Conservation (phyloP, 1,284 basidiomycete genomes). For the Mycena sp. region DNA sequence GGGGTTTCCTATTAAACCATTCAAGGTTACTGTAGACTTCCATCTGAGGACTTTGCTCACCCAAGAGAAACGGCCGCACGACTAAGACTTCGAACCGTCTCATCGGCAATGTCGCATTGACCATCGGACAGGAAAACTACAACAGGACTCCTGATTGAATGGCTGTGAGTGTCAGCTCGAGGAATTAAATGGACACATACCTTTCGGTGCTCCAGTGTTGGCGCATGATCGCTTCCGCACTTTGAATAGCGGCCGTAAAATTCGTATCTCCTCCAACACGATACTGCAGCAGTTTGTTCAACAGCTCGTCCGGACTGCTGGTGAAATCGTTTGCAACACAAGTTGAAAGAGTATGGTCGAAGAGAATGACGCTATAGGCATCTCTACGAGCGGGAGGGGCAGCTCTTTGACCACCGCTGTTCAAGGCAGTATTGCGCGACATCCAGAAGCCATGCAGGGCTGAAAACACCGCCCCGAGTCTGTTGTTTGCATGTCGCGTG, state of each 20-base stretch:
- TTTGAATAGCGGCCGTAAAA: conserved; percentile 53
- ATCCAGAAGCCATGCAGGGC: conserved; percentile 65
- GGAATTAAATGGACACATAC: conserved; percentile 37
- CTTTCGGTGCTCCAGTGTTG: conserved; percentile 65
- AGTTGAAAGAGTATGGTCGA: conserved; percentile 44
- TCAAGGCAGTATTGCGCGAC: conserved; percentile 54
- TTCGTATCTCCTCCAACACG: conserved; percentile 54
- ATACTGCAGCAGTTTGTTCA: conserved; percentile 50
- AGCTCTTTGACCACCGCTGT: conserved; percentile 13
- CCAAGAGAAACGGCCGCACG: conserved; percentile 56
- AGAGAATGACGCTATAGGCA: conserved; percentile 68
- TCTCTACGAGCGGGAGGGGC: conserved; percentile 53
- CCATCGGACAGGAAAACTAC: conserved; percentile 73
- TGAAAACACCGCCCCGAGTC: conserved; percentile 67
- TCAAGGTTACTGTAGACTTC: background rate
- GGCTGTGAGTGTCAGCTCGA: background rate
- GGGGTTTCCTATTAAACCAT: conserved; percentile 54
- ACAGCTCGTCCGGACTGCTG: conserved; percentile 56
- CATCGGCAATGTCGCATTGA: conserved; percentile 53
- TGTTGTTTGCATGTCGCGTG: conserved; percentile 50
- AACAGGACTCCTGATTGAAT: conserved; percentile 56
- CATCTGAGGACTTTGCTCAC: conserved; percentile 41
- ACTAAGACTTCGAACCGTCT: conserved; percentile 56
- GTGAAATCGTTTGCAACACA: conserved; percentile 59
- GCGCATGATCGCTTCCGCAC: conserved; percentile 53